These are phyloP conservation scores for Talaromyces trachyspermus DNA, from an alignment of 495 filamentous ascomycete species.

Conservation along the genomic window DNA sequence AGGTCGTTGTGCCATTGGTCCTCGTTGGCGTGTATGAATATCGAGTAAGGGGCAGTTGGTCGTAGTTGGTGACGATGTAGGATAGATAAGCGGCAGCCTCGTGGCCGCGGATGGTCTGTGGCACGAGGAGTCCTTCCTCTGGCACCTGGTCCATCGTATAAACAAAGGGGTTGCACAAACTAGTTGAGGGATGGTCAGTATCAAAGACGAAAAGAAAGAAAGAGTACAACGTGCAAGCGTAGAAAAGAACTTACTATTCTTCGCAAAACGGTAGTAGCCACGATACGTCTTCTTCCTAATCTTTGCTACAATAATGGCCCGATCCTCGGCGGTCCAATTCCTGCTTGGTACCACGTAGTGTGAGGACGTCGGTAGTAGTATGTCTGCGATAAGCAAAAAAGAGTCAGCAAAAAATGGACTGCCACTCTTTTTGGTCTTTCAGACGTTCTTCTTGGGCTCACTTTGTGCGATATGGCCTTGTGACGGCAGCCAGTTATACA, in stretches of 20 bases:
- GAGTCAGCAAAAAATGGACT: background rate
- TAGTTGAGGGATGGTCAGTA: constrained; percentile 1
- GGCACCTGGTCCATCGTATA: constrained; percentile 28
- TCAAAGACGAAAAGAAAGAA: background rate
- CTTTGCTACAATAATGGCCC: constrained; percentile 19
- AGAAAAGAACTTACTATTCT: no score
- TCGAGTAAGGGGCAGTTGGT: constrained; percentile 28
- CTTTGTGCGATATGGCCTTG: background rate
- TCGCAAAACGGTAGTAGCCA: constrained; percentile 21
- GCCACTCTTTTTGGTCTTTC: background rate
- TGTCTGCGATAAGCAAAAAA: background rate
- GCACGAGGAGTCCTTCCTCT: constrained; percentile 22
- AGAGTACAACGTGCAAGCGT: constrained; percentile 7
- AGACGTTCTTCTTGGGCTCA: background rate
- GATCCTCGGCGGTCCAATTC: constrained; percentile 5
- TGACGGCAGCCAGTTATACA: constrained; percentile 4
- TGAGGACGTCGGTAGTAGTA: background rate
- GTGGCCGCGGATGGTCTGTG: constrained; percentile 28
- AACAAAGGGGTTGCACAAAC: constrained; percentile 26
- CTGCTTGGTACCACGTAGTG: background rate
- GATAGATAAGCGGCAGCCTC: constrained; percentile 36
- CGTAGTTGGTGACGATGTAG: constrained; percentile 32
- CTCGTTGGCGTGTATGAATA: constrained; percentile 34
- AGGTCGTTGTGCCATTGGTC: constrained; percentile 42
- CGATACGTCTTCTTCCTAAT: constrained; percentile 19